Percentiles rank a stretch among this genome's conserved stretches.
These are phyloP conservation scores for Neurospora sp. DNA, from an alignment of 2,329 filamentous ascomycete species.

Conservation along the genomic window DNA sequence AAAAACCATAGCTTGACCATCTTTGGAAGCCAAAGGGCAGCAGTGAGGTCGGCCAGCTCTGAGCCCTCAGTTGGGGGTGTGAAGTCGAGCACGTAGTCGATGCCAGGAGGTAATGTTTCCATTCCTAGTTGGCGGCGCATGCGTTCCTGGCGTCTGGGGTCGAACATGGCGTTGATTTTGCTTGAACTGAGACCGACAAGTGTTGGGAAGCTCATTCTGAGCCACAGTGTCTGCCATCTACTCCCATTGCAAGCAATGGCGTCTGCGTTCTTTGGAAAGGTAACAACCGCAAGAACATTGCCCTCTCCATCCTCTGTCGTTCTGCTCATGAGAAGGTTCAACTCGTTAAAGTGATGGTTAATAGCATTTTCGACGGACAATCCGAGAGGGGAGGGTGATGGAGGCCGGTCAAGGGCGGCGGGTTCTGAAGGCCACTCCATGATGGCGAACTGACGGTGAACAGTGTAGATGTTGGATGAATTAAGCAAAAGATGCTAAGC, in stretches of 20 bases:
- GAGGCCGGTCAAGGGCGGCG: background rate
- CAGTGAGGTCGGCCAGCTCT: slow-evolving; percentile 34
- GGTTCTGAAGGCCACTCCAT: background rate
- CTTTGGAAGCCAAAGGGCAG: slow-evolving; percentile 32
- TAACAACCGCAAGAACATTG: slow-evolving; percentile 24
- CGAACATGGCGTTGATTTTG: slow-evolving; percentile 36
- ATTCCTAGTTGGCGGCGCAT: slow-evolving; percentile 27
- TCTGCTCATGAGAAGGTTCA: background rate
- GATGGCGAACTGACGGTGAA: background rate
- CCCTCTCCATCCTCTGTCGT: slow-evolving; percentile 3
- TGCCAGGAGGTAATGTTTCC: slow-evolving; percentile 27
- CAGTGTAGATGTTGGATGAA: background rate
- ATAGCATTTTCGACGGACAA: background rate
- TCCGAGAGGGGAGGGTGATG: background rate
- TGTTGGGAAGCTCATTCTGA: slow-evolving; percentile 36
- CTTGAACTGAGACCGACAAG: slow-evolving; percentile 36
- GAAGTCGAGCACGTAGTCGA: slow-evolving; percentile 53
- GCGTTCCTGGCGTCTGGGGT: slow-evolving; percentile 30
- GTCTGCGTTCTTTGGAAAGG: slow-evolving; percentile 21
- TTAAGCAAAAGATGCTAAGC: background rate
- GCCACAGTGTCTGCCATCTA: slow-evolving; percentile 21
- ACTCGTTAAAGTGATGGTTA: background rate
- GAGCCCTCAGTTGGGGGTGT: slow-evolving; percentile 53
- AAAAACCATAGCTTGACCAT: slow-evolving; percentile 39
- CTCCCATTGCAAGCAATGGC: slow-evolving; percentile 25